A percentile compares a stretch with the other conserved stretches of the same genome.
These are phyloP conservation scores for Chalciporus chontae DNA, from an alignment of 768 basidiomycete species.

Conservation along the genomic window DNA sequence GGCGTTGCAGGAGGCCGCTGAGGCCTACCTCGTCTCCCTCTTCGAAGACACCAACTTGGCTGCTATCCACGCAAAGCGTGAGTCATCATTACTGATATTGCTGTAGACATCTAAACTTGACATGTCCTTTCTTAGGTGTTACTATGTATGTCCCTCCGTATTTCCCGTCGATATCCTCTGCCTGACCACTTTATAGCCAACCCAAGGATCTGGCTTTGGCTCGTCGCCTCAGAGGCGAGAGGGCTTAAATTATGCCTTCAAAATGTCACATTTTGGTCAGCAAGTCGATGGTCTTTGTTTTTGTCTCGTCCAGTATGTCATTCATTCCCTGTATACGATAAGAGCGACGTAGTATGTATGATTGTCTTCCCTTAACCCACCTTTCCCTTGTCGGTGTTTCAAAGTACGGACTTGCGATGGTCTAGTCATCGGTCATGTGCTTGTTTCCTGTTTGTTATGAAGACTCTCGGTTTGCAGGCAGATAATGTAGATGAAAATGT, in stretches of 20 bases:
- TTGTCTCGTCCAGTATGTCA: slow-evolving; percentile 13
- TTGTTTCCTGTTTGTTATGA: slow-evolving; percentile 5
- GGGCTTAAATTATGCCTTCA: slow-evolving; percentile 47
- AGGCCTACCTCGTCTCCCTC: slow-evolving; percentile 83
- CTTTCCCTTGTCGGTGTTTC: slow-evolving; percentile 9
- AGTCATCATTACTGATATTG: slow-evolving; percentile 12
- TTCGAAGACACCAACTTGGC: slow-evolving; percentile 92
- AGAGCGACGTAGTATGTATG: slow-evolving; percentile 30
- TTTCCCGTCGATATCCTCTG: slow-evolving; percentile 1
- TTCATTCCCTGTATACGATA: slow-evolving; percentile 25
- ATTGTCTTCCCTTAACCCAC: slow-evolving; percentile 11
- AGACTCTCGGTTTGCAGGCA: background rate
- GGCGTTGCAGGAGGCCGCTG: slow-evolving; percentile 90
- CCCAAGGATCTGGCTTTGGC: slow-evolving; percentile 89
- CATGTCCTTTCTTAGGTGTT: slow-evolving; percentile 36
- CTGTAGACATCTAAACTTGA: slow-evolving; percentile 7
- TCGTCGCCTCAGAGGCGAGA: slow-evolving; percentile 82
- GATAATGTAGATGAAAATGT: slow-evolving; percentile 24
- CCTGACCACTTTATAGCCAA: slow-evolving; percentile 46
- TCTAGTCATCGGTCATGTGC: background rate
- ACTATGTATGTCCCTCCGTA: slow-evolving; percentile 45
- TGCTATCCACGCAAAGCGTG: slow-evolving; percentile 84
- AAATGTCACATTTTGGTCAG: background rate
- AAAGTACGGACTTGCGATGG: background rate
- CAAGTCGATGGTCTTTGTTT: slow-evolving; percentile 6